Conservation (phyloP, 2,329 filamentous ascomycete genomes). For the Pyrenochaeta sp. region DNA sequence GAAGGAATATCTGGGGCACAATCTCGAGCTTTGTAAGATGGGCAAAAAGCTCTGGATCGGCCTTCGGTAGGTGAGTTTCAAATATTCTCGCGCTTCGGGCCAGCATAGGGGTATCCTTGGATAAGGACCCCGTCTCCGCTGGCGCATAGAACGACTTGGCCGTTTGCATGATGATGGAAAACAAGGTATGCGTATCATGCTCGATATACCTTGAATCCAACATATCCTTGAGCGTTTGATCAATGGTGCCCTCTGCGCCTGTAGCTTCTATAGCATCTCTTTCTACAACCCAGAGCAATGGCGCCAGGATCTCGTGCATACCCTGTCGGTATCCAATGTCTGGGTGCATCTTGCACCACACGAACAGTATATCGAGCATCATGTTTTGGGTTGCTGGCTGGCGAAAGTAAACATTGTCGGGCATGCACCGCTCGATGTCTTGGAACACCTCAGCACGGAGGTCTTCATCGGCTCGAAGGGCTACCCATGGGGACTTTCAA, state of each 20-base stretch:
- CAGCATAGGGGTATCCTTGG: constrained; percentile 74
- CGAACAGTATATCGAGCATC: constrained; percentile 88
- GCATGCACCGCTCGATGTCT: constrained; percentile 89
- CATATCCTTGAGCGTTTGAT: constrained; percentile 52
- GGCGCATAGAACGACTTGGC: constrained; percentile 89
- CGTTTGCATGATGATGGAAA: constrained; percentile 85
- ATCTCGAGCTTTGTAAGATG: constrained; percentile 87
- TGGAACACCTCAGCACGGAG: constrained; percentile 89
- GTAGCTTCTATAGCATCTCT: constrained; percentile 74
- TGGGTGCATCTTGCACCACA: constrained; percentile 93
- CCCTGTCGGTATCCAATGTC: constrained; percentile 93
- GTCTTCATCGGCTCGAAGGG: constrained; percentile 82
- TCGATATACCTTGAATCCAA: constrained; percentile 80
- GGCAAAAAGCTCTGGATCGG: constrained; percentile 82
- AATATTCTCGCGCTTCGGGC: constrained; percentile 87
- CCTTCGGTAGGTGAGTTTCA: constrained; percentile 76
- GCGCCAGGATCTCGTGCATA: constrained; percentile 96
- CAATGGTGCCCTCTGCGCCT: constrained; percentile 35
- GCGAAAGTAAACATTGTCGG: constrained; percentile 90
- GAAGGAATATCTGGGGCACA: constrained; percentile 94
- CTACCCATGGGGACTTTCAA: constrained; percentile 86
- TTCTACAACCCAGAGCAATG: constrained; percentile 84
- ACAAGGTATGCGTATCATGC: constrained; percentile 88
- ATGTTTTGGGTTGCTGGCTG: constrained; percentile 78
- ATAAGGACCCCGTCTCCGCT: constrained; percentile 44